Conservation (phyloP, 164 flowering plant species). For the Umbellularia californica region DNA sequence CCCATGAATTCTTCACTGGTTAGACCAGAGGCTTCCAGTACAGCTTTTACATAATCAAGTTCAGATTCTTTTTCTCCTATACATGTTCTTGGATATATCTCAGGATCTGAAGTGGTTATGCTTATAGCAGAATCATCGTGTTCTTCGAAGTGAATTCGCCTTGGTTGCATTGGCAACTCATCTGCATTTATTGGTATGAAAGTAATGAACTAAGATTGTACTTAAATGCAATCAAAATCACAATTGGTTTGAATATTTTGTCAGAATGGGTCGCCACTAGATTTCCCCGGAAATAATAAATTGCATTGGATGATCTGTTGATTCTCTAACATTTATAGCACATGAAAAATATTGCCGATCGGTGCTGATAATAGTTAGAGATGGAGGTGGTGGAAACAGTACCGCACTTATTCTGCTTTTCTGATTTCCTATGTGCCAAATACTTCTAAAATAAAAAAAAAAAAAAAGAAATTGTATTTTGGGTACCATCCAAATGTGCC, state of each 20-base stretch:
- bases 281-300: background rate
- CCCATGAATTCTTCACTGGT: slow-evolving; percentile 44
- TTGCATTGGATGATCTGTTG: background rate
- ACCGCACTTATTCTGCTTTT: background rate
- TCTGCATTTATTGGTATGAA: slow-evolving; percentile 30
- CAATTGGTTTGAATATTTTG: background rate
- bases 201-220: background rate
- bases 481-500: background rate
- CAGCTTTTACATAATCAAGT: slow-evolving; percentile 54
- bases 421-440: background rate
- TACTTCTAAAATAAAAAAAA: too few relatives aligned
- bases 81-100: slow-evolving; percentile 21
- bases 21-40: slow-evolving; percentile 52
- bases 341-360: background rate
- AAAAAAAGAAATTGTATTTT: too few relatives aligned
- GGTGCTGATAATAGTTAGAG: background rate
- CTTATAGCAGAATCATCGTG: slow-evolving; percentile 17
- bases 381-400: background rate
- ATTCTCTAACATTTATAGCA: background rate
- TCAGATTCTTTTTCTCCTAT: slow-evolving; percentile 38
- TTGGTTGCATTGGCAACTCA: slow-evolving; percentile 47
- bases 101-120: slow-evolving; percentile 14
- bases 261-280: background rate
- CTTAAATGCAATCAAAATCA: background rate
- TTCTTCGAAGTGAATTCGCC: slow-evolving; percentile 60